Evolutionary conservation across 2,329 filamentous ascomycete genomes (phyloP).

Genomic region (Calycina herbarum): DNA sequence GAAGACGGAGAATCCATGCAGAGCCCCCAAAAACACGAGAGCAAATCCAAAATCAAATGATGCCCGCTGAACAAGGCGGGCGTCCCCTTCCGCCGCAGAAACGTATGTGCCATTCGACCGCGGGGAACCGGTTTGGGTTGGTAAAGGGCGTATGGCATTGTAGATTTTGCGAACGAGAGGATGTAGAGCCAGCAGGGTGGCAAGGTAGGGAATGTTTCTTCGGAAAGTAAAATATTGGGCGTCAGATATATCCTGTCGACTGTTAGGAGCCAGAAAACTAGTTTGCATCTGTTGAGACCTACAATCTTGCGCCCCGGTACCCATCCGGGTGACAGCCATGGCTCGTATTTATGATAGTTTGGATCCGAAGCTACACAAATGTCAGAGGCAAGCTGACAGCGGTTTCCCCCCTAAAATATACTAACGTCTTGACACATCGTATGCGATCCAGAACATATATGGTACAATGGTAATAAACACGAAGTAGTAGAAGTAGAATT

Average conservation of each 20-base stretch:
- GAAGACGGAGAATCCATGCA: constrained; percentile 82
- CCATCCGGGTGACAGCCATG: constrained; percentile 78
- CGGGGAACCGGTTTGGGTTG: constrained; percentile 25
- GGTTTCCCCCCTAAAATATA: constrained; percentile 27
- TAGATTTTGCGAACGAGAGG: constrained; percentile 75
- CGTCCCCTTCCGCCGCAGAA: constrained; percentile 48
- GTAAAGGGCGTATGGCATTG: constrained; percentile 47
- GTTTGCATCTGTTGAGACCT: constrained; percentile 36
- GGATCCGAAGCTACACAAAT: constrained; percentile 68
- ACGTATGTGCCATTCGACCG: constrained; percentile 41
- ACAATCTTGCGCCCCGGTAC: constrained; percentile 88
- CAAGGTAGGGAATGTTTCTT: constrained; percentile 79
- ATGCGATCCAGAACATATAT: constrained; percentile 87
- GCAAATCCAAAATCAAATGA: constrained; percentile 85
- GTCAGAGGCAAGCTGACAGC: constrained; percentile 20
- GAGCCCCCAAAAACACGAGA: constrained; percentile 69
- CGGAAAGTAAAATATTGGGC: constrained; percentile 84
- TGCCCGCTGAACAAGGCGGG: constrained; percentile 66
- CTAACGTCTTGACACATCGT: constrained; percentile 80
- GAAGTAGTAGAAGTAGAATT: constrained; percentile 81
- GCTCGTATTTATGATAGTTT: constrained; percentile 73
- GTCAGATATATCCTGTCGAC: constrained; percentile 77
- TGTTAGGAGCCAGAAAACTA: constrained; percentile 19
- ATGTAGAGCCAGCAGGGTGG: constrained; percentile 72
- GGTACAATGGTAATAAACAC: constrained; percentile 68